These are phyloP conservation scores for Parastagonospora nodorum DNA, from an alignment of 2,329 filamentous ascomycete genomes.

Conservation along the genomic window DNA sequence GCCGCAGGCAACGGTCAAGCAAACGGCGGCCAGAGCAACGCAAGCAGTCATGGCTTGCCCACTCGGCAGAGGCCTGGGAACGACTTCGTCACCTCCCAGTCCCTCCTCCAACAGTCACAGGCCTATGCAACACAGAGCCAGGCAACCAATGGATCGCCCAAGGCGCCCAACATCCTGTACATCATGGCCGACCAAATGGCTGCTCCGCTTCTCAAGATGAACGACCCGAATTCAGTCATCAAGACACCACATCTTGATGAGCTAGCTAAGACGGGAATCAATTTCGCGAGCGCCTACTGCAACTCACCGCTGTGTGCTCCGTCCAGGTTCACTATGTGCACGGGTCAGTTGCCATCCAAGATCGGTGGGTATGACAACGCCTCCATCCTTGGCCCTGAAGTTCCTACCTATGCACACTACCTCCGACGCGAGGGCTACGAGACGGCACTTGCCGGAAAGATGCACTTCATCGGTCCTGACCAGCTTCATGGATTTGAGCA, in stretches of 20 bases:
- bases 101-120: conserved; percentile 29
- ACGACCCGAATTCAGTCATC: conserved; percentile 86
- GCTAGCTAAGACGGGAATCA: conserved; percentile 78
- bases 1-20: conserved; percentile 14
- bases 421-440: conserved; percentile 84
- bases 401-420: conserved; percentile 92
- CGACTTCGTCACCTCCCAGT: conserved; percentile 34
- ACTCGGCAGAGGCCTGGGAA: conserved; percentile 17
- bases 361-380: conserved; percentile 94
- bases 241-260: conserved; percentile 89
- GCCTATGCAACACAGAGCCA: conserved; percentile 27
- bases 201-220: conserved; percentile 87
- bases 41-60: conserved; percentile 14
- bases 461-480: conserved; percentile 91
- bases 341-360: conserved; percentile 86
- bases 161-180: conserved; percentile 78
- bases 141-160: conserved; percentile 14
- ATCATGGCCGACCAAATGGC: conserved; percentile 98
- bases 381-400: conserved; percentile 78
- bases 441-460: conserved; percentile 90
- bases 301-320: conserved; percentile 91
- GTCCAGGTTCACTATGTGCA: conserved; percentile 93
- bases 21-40: conserved; percentile 17
- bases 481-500: conserved; percentile 94
- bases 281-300: conserved; percentile 94